A percentile compares a stretch with the other conserved stretches of the same genome.
Conservation (phyloP, 2,329 filamentous ascomycete species). For the Sclerotinia borealis region DNA sequence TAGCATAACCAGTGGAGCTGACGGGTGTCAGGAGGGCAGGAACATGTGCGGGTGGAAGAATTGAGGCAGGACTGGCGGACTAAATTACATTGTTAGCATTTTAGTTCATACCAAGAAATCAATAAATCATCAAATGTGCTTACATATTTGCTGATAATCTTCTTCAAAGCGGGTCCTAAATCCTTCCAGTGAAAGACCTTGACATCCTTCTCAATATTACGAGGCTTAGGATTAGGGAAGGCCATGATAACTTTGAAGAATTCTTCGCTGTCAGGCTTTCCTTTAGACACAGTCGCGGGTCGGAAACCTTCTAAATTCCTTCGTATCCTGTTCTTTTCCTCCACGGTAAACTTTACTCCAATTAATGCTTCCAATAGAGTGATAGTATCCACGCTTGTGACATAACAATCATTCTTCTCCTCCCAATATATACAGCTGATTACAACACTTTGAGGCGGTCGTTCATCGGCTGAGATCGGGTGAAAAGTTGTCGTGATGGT, state of each 20-base stretch:
- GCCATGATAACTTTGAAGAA: constrained; percentile 99
- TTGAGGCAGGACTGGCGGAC: constrained; percentile 33
- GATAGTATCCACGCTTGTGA: constrained; percentile 96
- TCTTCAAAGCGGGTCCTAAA: constrained; percentile 79
- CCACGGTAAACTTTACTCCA: constrained; percentile 79
- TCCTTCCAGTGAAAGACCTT: constrained; percentile 98
- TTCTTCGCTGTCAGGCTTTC: constrained; percentile 84
- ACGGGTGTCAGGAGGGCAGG: constrained; percentile 30
- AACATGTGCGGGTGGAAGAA: constrained; percentile 23
- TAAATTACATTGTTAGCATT: constrained; percentile 17
- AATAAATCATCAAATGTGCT: constrained; percentile 13
- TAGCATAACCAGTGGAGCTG: constrained; percentile 31
- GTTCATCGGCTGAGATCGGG: constrained; percentile 70
- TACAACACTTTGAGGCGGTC: constrained; percentile 78
- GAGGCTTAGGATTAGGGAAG: constrained; percentile 88
- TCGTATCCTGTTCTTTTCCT: constrained; percentile 97
- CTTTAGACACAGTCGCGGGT: constrained; percentile 88
- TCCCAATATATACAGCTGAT: constrained; percentile 98
- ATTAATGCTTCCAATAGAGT: constrained; percentile 89
- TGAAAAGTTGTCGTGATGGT: constrained; percentile 77
- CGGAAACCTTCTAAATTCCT: constrained; percentile 93
- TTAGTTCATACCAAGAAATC: neutral
- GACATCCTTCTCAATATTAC: constrained; percentile 98
- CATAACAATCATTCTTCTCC: constrained; percentile 83
- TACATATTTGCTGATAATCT: constrained; percentile 93